Base-by-base conservation (phyloP, 805 yeast species). In the Pichia ethanolica region DNA sequence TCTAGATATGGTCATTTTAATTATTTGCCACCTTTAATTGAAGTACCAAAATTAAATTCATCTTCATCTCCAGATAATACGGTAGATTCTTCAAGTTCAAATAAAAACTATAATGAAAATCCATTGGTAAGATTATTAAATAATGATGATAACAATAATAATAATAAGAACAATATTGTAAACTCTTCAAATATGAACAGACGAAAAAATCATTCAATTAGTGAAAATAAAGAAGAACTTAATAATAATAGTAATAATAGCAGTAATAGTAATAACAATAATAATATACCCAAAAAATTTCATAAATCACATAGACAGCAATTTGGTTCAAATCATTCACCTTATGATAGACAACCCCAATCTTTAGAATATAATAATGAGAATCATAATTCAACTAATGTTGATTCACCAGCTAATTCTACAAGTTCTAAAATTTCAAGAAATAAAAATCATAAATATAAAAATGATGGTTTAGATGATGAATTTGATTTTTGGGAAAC, bases 401-500 rank as follows among this genome's bases (percentile, higher is more conserved):
- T 20, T 7, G n/a, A 26, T 4, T 32, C 47, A n/a, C 12, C 36
- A 9, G 11, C 32, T 41, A 46, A 39, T 25, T 42, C 55, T n/a
- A 44, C 39, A 33, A 49, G 26, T 27, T 35, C 39, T 42, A 48
- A 35, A 20, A 13, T 35, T n/a, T 35, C 35, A 7, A 38, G 20
- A 30, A 45, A 42, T 27, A 45, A 46, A 12, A 48, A 44, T 26
- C 44, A 58, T 33, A 54, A 57, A 27, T 53, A 59, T 53, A n/a
- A 56, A 25, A 49, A 57, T n/a, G 80, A 73, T 36, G 82, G 76
- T 11, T 64, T 73, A 5, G 87, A 81, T 39, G 88, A 80, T 51
- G 88, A 78, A 26, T 56, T 77, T 35, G 89, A 82, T 60, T 83
- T 82, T 59, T 83, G 87, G 85, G 89, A 83, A 53, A 78, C 81